These are phyloP conservation scores for Oropetium thomaeum DNA, from an alignment of 176 grass and related monocot species.

Conservation along the genomic window DNA sequence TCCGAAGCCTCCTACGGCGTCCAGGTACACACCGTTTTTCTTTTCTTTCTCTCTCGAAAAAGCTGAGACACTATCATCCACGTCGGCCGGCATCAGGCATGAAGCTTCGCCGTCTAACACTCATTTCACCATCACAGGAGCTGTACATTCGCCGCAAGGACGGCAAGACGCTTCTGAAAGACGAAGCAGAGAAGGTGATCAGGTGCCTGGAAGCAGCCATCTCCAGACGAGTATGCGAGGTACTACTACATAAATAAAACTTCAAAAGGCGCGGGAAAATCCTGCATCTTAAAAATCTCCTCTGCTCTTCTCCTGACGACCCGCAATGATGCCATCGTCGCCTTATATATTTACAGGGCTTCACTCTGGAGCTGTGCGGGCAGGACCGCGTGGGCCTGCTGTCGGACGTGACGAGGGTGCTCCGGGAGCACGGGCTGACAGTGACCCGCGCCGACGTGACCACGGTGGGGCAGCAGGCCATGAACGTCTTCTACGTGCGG, in stretches of 20 bases:
- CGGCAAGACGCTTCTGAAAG: slow-evolving; percentile 52
- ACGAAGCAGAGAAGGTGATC: slow-evolving; percentile 77
- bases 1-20: slow-evolving; percentile 70
- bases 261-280: neutral
- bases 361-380: slow-evolving; percentile 87
- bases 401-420: slow-evolving; percentile 72
- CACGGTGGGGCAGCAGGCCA: slow-evolving; percentile 59
- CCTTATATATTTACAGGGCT: too few relatives aligned
- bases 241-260: neutral
- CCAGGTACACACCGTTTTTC: slow-evolving; percentile 40
- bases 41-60: neutral
- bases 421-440: slow-evolving; percentile 68
- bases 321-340: neutral
- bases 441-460: slow-evolving; percentile 70
- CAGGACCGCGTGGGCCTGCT: slow-evolving; percentile 82
- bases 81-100: neutral
- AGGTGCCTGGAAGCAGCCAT: slow-evolving; percentile 92
- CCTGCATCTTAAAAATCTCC: neutral
- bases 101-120: too few relatives aligned
- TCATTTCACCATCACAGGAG: slow-evolving; percentile 53
- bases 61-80: too few relatives aligned
- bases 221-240: slow-evolving; percentile 93
- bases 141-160: slow-evolving; percentile 89
- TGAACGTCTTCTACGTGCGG: slow-evolving; percentile 72
- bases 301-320: neutral